Percentiles rank a stretch among this genome's conserved stretches.
Conservation (phyloP, 306 rosid species). For the Castanea crenata region DNA sequence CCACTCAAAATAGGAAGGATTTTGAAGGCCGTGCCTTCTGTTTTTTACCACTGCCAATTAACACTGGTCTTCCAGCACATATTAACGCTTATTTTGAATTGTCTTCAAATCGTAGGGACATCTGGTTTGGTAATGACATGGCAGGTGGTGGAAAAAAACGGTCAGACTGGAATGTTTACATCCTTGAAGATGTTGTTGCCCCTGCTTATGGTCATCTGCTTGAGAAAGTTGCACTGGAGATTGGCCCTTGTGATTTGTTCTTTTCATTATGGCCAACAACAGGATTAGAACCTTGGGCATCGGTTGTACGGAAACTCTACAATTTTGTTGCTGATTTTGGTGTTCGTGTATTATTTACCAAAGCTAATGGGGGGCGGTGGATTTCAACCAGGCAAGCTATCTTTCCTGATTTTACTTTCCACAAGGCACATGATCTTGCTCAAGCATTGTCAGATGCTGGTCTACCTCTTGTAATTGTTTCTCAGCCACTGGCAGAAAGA, state of each 20-base stretch:
- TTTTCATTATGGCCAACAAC: slow-evolving; percentile 90
- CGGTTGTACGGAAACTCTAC: slow-evolving; percentile 69
- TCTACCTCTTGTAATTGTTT: slow-evolving; percentile 71
- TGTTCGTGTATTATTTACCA: slow-evolving; percentile 68
- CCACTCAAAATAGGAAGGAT: slow-evolving; percentile 42
- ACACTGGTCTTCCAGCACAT: slow-evolving; percentile 92
- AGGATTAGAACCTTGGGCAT: slow-evolving; percentile 91
- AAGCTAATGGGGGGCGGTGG: slow-evolving; percentile 98
- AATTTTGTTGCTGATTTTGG: slow-evolving; percentile 69
- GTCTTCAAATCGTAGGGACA: slow-evolving; percentile 97
- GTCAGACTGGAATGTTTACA: slow-evolving; percentile 93
- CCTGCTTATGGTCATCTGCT: slow-evolving; percentile 92
- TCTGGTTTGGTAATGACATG: slow-evolving; percentile 98
- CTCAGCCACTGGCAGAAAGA: slow-evolving; percentile 64
- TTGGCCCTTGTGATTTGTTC: slow-evolving; percentile 79
- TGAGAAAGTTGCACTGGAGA: slow-evolving; percentile 81
- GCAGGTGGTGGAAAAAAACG: slow-evolving; percentile 97
- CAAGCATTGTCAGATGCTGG: slow-evolving; percentile 75
- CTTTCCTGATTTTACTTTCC: slow-evolving; percentile 90
- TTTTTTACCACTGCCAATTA: slow-evolving; percentile 85
- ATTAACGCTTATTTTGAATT: slow-evolving; percentile 93
- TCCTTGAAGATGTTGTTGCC: slow-evolving; percentile 91
- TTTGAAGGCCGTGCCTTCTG: slow-evolving; percentile 96
- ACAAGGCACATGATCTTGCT: slow-evolving; percentile 58
- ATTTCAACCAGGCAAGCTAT: slow-evolving; percentile 83